Base-by-base conservation (phyloP, 2,329 filamentous ascomycete genomes). In the Curvularia hawaiiensis region DNA sequence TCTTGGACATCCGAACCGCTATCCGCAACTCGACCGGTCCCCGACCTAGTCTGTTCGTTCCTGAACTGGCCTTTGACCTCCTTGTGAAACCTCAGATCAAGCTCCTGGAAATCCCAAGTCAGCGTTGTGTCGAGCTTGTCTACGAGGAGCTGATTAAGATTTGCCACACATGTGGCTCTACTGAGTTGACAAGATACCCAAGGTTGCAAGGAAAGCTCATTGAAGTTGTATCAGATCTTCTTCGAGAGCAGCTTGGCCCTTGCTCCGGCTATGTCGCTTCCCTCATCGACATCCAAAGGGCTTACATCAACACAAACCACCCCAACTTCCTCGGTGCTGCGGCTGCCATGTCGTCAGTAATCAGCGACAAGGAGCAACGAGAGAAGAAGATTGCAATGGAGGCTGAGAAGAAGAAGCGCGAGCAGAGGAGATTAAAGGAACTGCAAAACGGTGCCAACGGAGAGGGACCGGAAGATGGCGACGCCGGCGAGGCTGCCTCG, bases 101-200 rank as follows among this genome's bases (percentile, higher is more conserved):
- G 80, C 84, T 99, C 52, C 83, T 99, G 28, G 95, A 99, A 75
- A 88, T 95, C 26, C 95, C 95, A 10, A 96, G 92, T 74, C 95
- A 99, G 75, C 88, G 95, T 68, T 99, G 95, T 72, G 95, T 99
- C 50, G 95, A 99, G 78, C 85, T 99, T 52, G 95, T 99, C 3
- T 99, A 99, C 76, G 95, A 99, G 76, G 95, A 99, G 77, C 84
- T 99, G 44, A 99, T 99, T 81, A 99, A 99, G 80, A 98, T 99
- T 66, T 97, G 95, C 79, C 95, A 99, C 76, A 99, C 95, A 1
- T 99, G 95, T 78, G 95, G 95, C 61, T 97, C 92, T 2, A 96
- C 90, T 16, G 95, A 99, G 77, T 86, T 99, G 20, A 90, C 91
- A 52, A 86, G 95, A 62, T 99, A 94, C 76, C 95, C 95, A 12